A percentile compares a stretch with the other conserved stretches of the same genome.
phyloP scores from a whole-genome alignment of 1,284 basidiomycete genomes.

The Athelia psychrophila region DNA sequence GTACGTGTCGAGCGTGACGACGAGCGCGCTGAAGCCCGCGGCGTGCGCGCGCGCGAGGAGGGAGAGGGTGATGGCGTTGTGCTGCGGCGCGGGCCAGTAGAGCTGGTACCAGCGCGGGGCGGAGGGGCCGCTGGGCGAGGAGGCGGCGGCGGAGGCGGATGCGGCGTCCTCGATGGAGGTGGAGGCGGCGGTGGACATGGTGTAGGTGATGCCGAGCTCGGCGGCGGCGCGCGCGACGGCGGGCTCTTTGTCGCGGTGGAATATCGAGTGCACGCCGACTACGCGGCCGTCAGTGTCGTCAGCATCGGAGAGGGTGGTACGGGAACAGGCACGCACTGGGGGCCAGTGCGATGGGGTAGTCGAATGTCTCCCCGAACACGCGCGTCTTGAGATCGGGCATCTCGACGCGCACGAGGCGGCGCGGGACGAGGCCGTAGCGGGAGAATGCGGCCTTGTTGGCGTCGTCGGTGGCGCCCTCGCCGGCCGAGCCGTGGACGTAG shows the following conservation, averaged over 20 bases:
- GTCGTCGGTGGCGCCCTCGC: background rate
- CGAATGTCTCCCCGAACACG: background rate
- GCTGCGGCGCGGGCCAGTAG: background rate
- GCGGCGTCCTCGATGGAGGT: background rate
- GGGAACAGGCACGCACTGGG: background rate
- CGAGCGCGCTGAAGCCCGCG: background rate
- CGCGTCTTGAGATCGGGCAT: background rate
- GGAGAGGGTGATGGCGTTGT: background rate
- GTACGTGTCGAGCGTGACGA: background rate
- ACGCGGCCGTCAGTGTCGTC: background rate
- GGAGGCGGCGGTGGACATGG: background rate
- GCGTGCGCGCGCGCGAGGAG: background rate
- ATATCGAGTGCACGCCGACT: background rate
- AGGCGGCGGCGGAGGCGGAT: background rate
- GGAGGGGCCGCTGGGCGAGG: background rate
- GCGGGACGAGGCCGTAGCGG: background rate
- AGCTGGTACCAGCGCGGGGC: background rate
- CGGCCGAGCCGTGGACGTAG: background rate
- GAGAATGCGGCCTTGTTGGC: background rate
- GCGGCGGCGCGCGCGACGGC: background rate
- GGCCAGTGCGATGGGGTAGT: background rate
- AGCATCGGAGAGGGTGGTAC: background rate
- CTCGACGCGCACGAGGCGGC: background rate
- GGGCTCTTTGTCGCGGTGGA: background rate
- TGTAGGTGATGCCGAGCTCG: background rate